Base-by-base conservation (phyloP, 1,284 basidiomycete species). In the Ceratobasidium sp. region DNA sequence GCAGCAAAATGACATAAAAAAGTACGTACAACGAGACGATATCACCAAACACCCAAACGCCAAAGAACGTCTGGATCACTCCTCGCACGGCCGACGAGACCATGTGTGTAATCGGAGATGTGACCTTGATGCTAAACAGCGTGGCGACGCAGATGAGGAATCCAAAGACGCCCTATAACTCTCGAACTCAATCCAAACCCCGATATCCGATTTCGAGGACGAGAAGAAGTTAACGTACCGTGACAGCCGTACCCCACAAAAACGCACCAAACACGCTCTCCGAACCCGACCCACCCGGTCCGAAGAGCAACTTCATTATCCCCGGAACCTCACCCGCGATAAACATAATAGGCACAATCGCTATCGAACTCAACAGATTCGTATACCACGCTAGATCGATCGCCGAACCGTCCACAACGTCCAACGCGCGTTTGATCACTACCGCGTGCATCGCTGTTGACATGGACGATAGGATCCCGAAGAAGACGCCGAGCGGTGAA, bases 81-180 rank as follows among this genome's bases (percentile, higher is more conserved):
- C 94, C 94, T 57, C 91, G 92, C 38, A 94, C 93, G 61, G 94
- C 94, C 15, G 94, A 94, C 9, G 94, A 95, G 44, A 96, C 87
- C 95, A 96, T 96, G 84, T 96, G 95, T 1, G 95, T 96, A 83
- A 96, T 94, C 17, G 95, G 95, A 1, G 94, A 96, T 2, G 95
- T 96, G 44, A 96, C 92, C 84, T 96, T 95, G 87, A 96, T 96
- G 40, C 93, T 94, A 62, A 96, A 88, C 77, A 95, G 85, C 79
- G 93, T 94, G n/a, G 95, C 95, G 78, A 96, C 90, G 85, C 93
- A 94, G 90, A 96, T 96, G 81, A 95, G 86, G 87, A 96, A 96
- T 10, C 95, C 95, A 78, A 96, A 86, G 20, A 89, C 52, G 94
- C 64, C 95, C 94, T 95, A 44, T 15, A 33, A 20, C 26, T 33